Base-by-base conservation (phyloP, 2,329 filamentous ascomycete species). In the Beauveria sp. region DNA sequence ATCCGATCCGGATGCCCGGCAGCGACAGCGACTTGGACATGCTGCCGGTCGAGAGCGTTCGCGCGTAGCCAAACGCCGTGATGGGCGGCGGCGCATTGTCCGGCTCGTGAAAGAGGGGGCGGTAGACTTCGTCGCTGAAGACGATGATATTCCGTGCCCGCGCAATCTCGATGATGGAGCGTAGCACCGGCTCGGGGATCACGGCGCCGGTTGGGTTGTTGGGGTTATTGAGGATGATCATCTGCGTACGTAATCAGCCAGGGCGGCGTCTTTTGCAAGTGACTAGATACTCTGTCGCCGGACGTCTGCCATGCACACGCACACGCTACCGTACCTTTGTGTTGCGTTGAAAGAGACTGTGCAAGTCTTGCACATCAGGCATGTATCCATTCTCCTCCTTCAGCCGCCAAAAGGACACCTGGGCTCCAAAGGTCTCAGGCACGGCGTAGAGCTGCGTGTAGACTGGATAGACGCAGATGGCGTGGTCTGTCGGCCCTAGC, bases 11-110 rank as follows among this genome's bases (percentile, higher is more conserved):
- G 64, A 96, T 86, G 2, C 92, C 91, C 1, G 91, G 90, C 5
- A 96, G 77, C 2, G 89, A 86, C 74, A 91, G 96, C 0, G 90
- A 89, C 75, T 96, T 96, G 28, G 89, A 93, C 78, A 96, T 85
- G 20, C 89, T 93, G 16, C 91, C 88, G 0, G 90, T 95, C 14
- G 85, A 84, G 38, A 96, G 79, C 24, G 84, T 82, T 61, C 86
- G 87, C 3, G 82, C 75, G 73, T 96, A 95, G 49, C 86, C 87
- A 49, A 95, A 77, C 0, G 88, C 85, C 1, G 92, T 78, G 12
- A 87, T 79, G 0, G 90, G 91, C 0, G 89, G 87, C 2, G 83
- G 89, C 51, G 57, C 59, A 61, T 82, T 82, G 22, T 81, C 66
- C 62, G 66, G 66, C 38, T 79, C 71, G 72, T 96, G 90, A 77